Conservation (phyloP, 2,329 filamentous ascomycete genomes). For the Taxawa tesnikishii region DNA sequence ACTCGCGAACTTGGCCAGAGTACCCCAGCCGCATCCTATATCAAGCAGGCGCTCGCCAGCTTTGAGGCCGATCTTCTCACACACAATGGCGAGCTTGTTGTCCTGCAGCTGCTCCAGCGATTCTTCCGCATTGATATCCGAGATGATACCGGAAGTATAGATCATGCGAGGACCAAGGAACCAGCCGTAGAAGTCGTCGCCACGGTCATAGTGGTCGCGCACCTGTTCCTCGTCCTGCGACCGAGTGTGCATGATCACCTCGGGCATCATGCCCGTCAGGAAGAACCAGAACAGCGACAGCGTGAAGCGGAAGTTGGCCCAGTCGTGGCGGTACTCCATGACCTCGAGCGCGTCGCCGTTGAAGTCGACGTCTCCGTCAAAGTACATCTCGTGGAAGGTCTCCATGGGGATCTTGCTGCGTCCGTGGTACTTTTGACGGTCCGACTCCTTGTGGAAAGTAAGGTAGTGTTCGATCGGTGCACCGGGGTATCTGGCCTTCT, state of each 20-base stretch:
- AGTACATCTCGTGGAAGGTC: conserved; percentile 97
- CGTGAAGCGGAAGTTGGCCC: conserved; percentile 91
- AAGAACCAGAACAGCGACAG: conserved; percentile 76
- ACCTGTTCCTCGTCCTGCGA: conserved; percentile 97
- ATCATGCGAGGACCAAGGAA: conserved; percentile 98
- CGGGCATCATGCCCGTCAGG: conserved; percentile 74
- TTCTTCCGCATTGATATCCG: conserved; percentile 78
- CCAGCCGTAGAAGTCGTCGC: conserved; percentile 97
- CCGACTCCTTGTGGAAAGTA: conserved; percentile 55
- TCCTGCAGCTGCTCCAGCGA: conserved; percentile 90
- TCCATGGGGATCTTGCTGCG: conserved; percentile 76
- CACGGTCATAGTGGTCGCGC: conserved; percentile 92
- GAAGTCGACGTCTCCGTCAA: conserved; percentile 87
- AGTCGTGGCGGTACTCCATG: conserved; percentile 91
- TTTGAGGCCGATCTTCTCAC: conserved; percentile 85
- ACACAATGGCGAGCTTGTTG: conserved; percentile 91
- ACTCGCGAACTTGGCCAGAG: conserved; percentile 83
- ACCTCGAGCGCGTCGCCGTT: conserved; percentile 85
- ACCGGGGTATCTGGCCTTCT: conserved; percentile 79
- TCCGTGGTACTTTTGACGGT: conserved; percentile 58
- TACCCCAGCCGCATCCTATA: conserved; percentile 97
- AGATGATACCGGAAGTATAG: conserved; percentile 92
- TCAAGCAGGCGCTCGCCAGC: conserved; percentile 75
- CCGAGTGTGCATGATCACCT: conserved; percentile 84
- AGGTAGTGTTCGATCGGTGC: conserved; percentile 85